Evolutionary conservation across 2,329 filamentous ascomycete genomes (phyloP).

Genomic region (Colletotrichum sp.): DNA sequence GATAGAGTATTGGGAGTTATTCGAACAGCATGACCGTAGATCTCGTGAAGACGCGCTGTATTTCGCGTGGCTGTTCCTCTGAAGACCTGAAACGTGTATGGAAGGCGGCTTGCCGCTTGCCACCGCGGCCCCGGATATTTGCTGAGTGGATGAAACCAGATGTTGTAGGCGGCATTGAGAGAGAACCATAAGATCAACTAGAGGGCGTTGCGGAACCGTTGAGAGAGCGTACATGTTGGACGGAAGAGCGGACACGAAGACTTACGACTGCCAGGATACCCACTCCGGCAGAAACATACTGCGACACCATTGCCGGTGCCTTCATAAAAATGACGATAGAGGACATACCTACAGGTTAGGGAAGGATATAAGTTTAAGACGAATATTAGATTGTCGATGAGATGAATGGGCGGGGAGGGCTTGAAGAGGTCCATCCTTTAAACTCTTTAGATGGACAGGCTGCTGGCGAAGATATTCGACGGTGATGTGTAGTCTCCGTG

Average conservation of each 20-base stretch:
- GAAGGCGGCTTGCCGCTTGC: not conserved
- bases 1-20: not conserved
- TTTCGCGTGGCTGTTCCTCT: not conserved
- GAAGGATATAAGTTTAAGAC: not conserved
- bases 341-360: not conserved
- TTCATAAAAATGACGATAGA: not conserved
- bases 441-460: not conserved
- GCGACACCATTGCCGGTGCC: not conserved
- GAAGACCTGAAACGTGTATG: not conserved
- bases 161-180: not conserved
- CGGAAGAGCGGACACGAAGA: not conserved
- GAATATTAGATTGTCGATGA: not conserved
- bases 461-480: not conserved
- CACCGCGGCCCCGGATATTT: not conserved
- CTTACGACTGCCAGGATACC: not conserved
- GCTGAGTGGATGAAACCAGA: not conserved
- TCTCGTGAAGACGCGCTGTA: not conserved
- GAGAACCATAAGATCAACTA: not conserved
- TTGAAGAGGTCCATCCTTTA: not conserved
- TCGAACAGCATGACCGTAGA: not conserved
- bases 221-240: not conserved
- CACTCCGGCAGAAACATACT: not conserved
- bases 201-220: not conserved
- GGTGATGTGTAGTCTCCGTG: not conserved
- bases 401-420: not conserved